Evolutionary conservation across 208 protist species (phyloP).

Genomic region (Acanthamoeba divionensis): DNA sequence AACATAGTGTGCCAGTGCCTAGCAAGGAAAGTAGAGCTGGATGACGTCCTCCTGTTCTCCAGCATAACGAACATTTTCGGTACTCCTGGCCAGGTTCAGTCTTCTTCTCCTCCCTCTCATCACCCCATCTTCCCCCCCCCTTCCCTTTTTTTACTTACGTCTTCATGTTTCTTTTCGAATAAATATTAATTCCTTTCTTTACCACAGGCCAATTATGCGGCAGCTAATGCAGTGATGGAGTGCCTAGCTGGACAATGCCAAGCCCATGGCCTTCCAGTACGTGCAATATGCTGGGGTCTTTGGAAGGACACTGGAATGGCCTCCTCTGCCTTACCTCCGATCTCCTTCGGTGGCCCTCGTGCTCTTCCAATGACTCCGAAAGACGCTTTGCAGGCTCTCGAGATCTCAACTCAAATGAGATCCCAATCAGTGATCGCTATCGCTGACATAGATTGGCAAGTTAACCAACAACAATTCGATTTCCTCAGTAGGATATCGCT

Average conservation of each 20-base stretch:
- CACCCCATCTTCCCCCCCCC: no score
- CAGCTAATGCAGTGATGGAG: constrained; percentile 69
- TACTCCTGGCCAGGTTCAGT: constrained; percentile 22
- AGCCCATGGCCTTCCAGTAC: constrained; percentile 52
- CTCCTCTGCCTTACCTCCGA: not conserved
- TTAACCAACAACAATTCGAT: no score
- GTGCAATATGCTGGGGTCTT: constrained; percentile 63
- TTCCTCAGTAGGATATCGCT: no score
- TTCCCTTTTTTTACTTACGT: no score
- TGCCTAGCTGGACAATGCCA: constrained; percentile 40
- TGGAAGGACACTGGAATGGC: constrained; percentile 70
- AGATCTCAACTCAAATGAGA: not conserved
- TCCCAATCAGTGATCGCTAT: not conserved
- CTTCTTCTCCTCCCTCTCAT: no score
- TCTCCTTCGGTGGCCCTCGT: not conserved
- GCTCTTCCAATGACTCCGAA: not conserved
- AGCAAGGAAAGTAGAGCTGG: not conserved
- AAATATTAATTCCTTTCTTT: no score
- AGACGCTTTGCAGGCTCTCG: not conserved
- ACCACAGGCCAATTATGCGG: constrained; percentile 69
- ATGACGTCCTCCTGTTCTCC: constrained; percentile 70
- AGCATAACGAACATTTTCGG: constrained; percentile 64
- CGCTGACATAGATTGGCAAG: not conserved
- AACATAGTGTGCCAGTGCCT: constrained; percentile 49
- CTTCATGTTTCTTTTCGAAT: no score